A percentile compares a stretch with the other conserved stretches of the same genome.
These are phyloP conservation scores for Lenwebbia sp. DNA, from an alignment of 345 rosid genomes.

Conservation along the genomic window DNA sequence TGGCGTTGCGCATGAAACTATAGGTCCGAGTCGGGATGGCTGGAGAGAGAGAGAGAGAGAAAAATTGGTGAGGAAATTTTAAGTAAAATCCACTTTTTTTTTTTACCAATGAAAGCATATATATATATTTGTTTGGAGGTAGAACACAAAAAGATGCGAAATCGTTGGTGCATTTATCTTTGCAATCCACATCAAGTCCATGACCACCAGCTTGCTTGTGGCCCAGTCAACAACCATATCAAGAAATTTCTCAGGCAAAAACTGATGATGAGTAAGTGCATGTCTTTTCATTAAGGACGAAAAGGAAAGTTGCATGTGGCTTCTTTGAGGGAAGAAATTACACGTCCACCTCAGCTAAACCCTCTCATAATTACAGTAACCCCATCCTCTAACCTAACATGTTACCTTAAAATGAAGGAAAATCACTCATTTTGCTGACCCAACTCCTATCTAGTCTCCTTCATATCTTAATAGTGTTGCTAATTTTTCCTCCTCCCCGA, in stretches of 20 bases:
- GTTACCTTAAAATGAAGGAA: background rate
- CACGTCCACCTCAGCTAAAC: too few relatives aligned
- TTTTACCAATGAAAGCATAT: too few relatives aligned
- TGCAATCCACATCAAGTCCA: background rate
- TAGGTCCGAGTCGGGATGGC: background rate
- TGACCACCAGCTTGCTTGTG: background rate
- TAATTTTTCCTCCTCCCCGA: background rate
- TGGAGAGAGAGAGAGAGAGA: background rate
- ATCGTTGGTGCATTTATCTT: background rate
- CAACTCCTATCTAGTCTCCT: background rate
- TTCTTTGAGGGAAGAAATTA: too few relatives aligned
- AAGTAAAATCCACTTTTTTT: too few relatives aligned
- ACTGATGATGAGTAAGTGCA: background rate
- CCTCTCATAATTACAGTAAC: too few relatives aligned
- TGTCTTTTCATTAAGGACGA: background rate
- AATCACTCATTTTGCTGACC: background rate
- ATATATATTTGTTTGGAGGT: too few relatives aligned
- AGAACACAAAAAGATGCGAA: background rate
- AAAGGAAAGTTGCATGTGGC: background rate
- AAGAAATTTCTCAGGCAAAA: background rate
- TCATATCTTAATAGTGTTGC: background rate
- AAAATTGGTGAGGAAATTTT: background rate
- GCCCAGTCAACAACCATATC: background rate
- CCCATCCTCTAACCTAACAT: background rate
- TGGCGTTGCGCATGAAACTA: conserved; percentile 12